Evolutionary conservation across 148 eudicot species (phyloP), one percentile per base, ranked within the genome.

Genomic region (Spergularia bocconei): DNA sequence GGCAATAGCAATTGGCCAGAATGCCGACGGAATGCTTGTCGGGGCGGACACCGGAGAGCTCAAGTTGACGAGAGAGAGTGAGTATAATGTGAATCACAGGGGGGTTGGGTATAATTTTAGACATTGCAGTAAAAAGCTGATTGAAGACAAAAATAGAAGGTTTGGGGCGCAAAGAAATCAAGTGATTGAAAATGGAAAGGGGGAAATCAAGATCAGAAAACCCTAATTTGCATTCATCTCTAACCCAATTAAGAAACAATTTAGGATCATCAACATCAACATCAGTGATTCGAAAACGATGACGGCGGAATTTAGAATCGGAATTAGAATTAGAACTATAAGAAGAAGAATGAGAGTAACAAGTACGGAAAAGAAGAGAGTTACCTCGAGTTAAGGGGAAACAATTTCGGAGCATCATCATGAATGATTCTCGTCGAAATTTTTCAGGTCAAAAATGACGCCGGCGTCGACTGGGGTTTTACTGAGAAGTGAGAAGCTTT

Each of bases 141-240:
- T 15, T 19, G 7, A 59, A 72, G 13, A 12, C 57, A 23, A 44
- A 13, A 39, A 60, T 41, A 3, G 44, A 44, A 44, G 75, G 75
- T 6, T 39, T 13, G 7, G 75, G 75, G 10, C 5, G 41, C 48
- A 73, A 15, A 44, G 68, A 63, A 6, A 17, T 25, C 59, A 73
- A 19, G 4, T 9, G 16, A 21, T 23, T n/a, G 19, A 47, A 73
- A 15, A 73, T 38, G 4, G 41, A 23, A 33, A 73, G 5, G 8
- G 68, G 33, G 25, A 0, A 13, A 8, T 73, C 58, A 25, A 62
- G 15, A 2, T 47, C 51, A 9, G 52, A 0, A 55, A 65, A 75
- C 70, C 78, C 78, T 64, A 66, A 52, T 44, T 75, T 65, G 6
- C 71, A 75, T 12, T 75, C 13, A 5, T 65, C 20, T 44, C 75